Conservation (phyloP, 352 stramenopile genomes). For the Pythium sukuiense region DNA sequence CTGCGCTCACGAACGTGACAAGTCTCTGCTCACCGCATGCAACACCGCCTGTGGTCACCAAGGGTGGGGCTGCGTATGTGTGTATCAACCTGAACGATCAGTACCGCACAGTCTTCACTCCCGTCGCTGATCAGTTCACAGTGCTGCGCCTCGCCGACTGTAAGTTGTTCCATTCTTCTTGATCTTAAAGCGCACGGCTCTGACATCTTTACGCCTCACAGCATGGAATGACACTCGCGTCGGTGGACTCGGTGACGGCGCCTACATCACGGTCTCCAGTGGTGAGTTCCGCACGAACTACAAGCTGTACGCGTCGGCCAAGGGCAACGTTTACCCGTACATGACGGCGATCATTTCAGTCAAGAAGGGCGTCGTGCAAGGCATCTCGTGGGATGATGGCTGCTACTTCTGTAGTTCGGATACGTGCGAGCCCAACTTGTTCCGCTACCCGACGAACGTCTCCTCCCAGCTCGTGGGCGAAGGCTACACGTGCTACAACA, state of each 20-base stretch:
- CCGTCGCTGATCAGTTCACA: constrained; percentile 73
- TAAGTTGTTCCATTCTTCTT: constrained; percentile 30
- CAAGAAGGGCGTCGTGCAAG: constrained; percentile 75
- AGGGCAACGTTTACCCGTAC: constrained; percentile 58
- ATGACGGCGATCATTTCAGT: constrained; percentile 80
- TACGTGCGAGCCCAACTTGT: constrained; percentile 71
- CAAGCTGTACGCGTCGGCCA: constrained; percentile 64
- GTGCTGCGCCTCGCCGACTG: constrained; percentile 73
- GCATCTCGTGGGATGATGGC: constrained; percentile 79
- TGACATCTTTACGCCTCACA: constrained; percentile 16
- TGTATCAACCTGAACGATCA: constrained; percentile 80
- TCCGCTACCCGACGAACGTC: constrained; percentile 48
- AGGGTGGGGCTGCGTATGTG: constrained; percentile 65
- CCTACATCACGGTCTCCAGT: constrained; percentile 73
- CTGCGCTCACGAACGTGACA: constrained; percentile 48
- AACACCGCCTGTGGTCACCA: constrained; percentile 47
- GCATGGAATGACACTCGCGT: constrained; percentile 74
- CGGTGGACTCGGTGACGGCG: constrained; percentile 38
- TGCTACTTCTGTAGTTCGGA: constrained; percentile 71
- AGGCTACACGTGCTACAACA: constrained; percentile 69
- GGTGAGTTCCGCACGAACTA: constrained; percentile 63
- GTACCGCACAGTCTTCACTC: constrained; percentile 76
- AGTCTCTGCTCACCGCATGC: constrained; percentile 61
- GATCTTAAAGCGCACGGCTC: neutral
- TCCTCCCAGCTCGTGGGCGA: constrained; percentile 45